These are phyloP conservation scores for Kodamaea hsintzibuensis DNA, from an alignment of 805 yeast genomes.

Conservation along the genomic window DNA sequence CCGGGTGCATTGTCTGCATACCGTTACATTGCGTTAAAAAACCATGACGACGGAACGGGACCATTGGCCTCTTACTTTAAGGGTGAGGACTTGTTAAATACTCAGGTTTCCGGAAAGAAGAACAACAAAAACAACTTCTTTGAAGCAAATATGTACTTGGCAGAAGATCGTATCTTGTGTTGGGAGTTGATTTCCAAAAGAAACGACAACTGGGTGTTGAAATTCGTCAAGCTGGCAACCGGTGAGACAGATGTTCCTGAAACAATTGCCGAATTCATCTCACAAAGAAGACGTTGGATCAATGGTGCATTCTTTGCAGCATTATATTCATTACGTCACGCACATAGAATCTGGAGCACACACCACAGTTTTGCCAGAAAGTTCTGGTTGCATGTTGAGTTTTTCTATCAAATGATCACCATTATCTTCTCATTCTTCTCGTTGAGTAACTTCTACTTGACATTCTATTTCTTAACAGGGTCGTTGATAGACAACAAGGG, in stretches of 20 bases:
- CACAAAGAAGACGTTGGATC: constrained; percentile 32
- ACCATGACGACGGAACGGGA: constrained; percentile 89
- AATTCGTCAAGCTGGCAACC: constrained; percentile 31
- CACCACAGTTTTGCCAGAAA: constrained; percentile 24
- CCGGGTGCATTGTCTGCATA: constrained; percentile 98
- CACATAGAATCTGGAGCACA: constrained; percentile 26
- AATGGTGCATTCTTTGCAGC: constrained; percentile 34
- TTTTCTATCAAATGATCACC: constrained; percentile 23
- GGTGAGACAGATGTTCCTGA: constrained; percentile 34
- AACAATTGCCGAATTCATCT: constrained; percentile 25
- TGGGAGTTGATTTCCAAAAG: constrained; percentile 31
- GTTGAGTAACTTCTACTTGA: constrained; percentile 28
- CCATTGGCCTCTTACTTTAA: constrained; percentile 86
- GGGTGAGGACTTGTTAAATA: constrained; percentile 63
- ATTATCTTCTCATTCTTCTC: constrained; percentile 27
- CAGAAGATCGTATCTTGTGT: constrained; percentile 31
- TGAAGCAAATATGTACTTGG: constrained; percentile 65
- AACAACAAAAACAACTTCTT: constrained; percentile 71
- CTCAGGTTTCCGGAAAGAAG: constrained; percentile 20
- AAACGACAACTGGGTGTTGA: constrained; percentile 29
- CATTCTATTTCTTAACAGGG: constrained; percentile 57
- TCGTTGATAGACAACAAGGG: constrained; percentile 52
- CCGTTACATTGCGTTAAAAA: constrained; percentile 80
- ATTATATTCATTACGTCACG: constrained; percentile 25
- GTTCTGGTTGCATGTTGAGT: constrained; percentile 26